Percentiles rank a stretch among this genome's conserved stretches.
Evolutionary conservation across 495 filamentous ascomycete genomes (phyloP).

Genomic region (Neurospora sublineolata): DNA sequence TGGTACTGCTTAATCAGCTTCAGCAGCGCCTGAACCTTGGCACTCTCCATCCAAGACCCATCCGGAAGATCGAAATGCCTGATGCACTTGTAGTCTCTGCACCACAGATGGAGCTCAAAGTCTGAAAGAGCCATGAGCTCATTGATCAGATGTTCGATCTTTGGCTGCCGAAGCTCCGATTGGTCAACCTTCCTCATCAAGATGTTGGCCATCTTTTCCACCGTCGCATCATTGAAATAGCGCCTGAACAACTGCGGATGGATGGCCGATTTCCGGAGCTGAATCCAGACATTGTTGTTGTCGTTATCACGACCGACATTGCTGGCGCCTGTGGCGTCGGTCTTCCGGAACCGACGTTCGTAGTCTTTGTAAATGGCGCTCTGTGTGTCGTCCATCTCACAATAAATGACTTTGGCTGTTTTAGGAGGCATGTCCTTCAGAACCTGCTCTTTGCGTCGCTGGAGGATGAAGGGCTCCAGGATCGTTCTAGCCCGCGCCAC

Average conservation of each 20-base stretch:
- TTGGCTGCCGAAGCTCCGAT: conserved; percentile 35
- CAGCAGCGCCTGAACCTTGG: conserved; percentile 70
- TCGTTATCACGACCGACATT: conserved; percentile 31
- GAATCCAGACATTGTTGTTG: conserved; percentile 71
- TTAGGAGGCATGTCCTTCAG: conserved; percentile 79
- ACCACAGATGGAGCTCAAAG: conserved; percentile 73
- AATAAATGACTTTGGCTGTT: conserved; percentile 62
- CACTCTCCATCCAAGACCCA: conserved; percentile 81
- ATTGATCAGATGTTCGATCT: conserved; percentile 54
- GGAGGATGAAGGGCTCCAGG: conserved; percentile 87
- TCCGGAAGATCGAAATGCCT: conserved; percentile 57
- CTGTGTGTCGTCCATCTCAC: conserved; percentile 61
- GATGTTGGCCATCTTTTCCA: conserved; percentile 67
- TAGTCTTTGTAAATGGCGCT: conserved; percentile 54
- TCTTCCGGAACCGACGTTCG: conserved; percentile 24
- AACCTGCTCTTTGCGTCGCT: conserved; percentile 91
- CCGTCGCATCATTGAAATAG: conserved; percentile 59
- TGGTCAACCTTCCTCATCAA: conserved; percentile 46
- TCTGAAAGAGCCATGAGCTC: conserved; percentile 67
- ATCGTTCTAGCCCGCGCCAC: conserved; percentile 80
- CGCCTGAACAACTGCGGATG: conserved; percentile 80
- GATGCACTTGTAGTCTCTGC: conserved; percentile 59
- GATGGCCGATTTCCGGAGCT: conserved; percentile 82
- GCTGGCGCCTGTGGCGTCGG: conserved; percentile 27
- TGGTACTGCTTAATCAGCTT: conserved; percentile 61